phyloP scores from a whole-genome alignment of 495 filamentous ascomycete genomes.

The Penicillium robsamsonii region DNA sequence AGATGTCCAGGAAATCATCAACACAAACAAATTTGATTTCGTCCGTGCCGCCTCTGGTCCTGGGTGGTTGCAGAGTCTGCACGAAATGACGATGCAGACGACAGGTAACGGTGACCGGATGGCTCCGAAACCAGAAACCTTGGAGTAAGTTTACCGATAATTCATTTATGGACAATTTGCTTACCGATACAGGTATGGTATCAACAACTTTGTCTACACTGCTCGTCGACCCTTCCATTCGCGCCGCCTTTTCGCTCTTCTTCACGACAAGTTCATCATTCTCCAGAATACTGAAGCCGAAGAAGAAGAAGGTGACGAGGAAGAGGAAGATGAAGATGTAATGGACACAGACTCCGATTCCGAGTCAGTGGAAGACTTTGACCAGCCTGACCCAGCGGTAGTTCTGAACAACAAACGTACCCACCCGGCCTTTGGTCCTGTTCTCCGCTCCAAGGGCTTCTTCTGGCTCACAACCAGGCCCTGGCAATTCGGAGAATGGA shows the following conservation, averaged over 20 bases:
- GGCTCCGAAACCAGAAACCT: conserved; percentile 55
- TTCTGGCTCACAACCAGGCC: conserved; percentile 49
- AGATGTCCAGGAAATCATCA: conserved; percentile 50
- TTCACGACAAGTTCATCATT: conserved; percentile 56
- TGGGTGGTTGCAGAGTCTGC: conserved; percentile 50
- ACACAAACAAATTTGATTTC: conserved; percentile 48
- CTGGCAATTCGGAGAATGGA: conserved; percentile 54
- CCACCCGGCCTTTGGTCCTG: conserved; percentile 39
- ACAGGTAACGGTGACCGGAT: conserved; percentile 43
- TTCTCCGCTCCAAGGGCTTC: conserved; percentile 49
- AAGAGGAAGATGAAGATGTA: conserved; percentile 37
- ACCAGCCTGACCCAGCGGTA: conserved; percentile 32
- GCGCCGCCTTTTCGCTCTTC: conserved; percentile 44
- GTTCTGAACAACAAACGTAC: conserved; percentile 46
- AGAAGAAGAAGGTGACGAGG: conserved; percentile 35
- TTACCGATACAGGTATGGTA: conserved; percentile 39
- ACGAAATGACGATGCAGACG: conserved; percentile 47
- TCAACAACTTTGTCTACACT: conserved; percentile 56
- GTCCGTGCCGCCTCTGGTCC: conserved; percentile 42
- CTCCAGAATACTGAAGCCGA: conserved; percentile 44
- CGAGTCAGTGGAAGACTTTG: conserved; percentile 37
- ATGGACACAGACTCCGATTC: conserved; percentile 39
- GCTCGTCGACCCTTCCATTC: conserved; percentile 54
- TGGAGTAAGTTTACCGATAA: conserved; percentile 41
- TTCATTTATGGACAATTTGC: not conserved